These are phyloP conservation scores for Arctium minus DNA, from an alignment of 129 eudicot genomes.

Conservation along the genomic window DNA sequence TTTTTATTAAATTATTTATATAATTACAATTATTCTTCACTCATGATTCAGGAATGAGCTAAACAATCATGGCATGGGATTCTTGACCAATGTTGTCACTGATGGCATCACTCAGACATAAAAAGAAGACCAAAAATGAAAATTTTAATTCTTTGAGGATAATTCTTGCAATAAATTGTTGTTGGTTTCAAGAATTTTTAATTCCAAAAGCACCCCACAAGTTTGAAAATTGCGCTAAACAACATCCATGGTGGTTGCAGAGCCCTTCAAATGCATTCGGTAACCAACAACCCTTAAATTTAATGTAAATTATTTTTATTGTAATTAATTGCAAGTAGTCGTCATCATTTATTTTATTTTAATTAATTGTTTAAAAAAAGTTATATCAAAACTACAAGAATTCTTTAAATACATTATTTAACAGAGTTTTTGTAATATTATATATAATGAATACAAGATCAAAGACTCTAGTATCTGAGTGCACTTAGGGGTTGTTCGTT, in stretches of 20 bases:
- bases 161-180: slow-evolving; percentile 21
- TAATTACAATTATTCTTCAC: too few relatives aligned
- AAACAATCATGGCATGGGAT: slow-evolving; percentile 17
- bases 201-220: slow-evolving; percentile 36
- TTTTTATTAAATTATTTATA: too few relatives aligned
- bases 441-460: too few relatives aligned
- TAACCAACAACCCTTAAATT: slow-evolving; percentile 18
- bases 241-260: slow-evolving; percentile 30
- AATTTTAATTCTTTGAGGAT: slow-evolving; percentile 13
- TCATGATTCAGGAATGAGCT: not conserved
- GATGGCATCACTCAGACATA: slow-evolving; percentile 17
- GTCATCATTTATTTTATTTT: not conserved
- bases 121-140: slow-evolving; percentile 9
- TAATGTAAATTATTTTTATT: not conserved
- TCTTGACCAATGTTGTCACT: slow-evolving; percentile 23
- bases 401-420: too few relatives aligned
- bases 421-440: too few relatives aligned
- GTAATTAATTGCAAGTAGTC: not conserved
- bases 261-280: slow-evolving; percentile 33
- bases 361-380: too few relatives aligned
- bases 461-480: too few relatives aligned
- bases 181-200: not conserved
- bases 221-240: slow-evolving; percentile 36
- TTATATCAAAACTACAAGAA: not conserved
- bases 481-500: too few relatives aligned